phyloP scores from a whole-genome alignment of 371 early-diverging fungal species.

The Mucor racemosus region DNA sequence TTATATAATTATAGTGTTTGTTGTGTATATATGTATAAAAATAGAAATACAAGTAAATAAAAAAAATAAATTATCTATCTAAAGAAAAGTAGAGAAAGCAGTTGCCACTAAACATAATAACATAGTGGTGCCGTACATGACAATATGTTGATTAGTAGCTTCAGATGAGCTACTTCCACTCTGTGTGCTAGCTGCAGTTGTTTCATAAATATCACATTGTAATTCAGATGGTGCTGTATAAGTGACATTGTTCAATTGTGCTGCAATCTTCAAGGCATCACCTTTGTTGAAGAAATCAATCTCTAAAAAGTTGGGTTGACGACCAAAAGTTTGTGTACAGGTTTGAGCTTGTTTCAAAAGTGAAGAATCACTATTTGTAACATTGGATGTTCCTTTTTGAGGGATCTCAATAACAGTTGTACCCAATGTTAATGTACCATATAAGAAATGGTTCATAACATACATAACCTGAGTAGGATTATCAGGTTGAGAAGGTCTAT shows the following conservation, averaged over 20 bases:
- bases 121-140: slow-evolving; percentile 13
- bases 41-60: slow-evolving; percentile 8
- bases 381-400: slow-evolving; percentile 51
- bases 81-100: slow-evolving; percentile 24
- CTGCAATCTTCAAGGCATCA: slow-evolving; percentile 55
- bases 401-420: slow-evolving; percentile 48
- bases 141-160: neutral
- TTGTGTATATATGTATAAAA: neutral
- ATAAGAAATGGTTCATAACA: slow-evolving; percentile 66
- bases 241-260: slow-evolving; percentile 67
- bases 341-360: slow-evolving; percentile 49
- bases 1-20: neutral
- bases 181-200: neutral
- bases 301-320: slow-evolving; percentile 71
- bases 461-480: slow-evolving; percentile 53
- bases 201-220: slow-evolving; percentile 28
- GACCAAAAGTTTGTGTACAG: slow-evolving; percentile 52
- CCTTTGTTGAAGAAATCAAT: slow-evolving; percentile 82
- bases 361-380: slow-evolving; percentile 52
- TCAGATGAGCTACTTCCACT: slow-evolving; percentile 8
- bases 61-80: slow-evolving; percentile 10
- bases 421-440: slow-evolving; percentile 43
- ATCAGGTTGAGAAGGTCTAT: slow-evolving; percentile 53
- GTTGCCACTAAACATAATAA: slow-evolving; percentile 23
- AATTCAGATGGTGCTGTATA: slow-evolving; percentile 33